Percentiles rank a stretch among this genome's conserved stretches.
phyloP scores from a whole-genome alignment of 2,329 filamentous ascomycete genomes.

The Neonectria ditissima region DNA sequence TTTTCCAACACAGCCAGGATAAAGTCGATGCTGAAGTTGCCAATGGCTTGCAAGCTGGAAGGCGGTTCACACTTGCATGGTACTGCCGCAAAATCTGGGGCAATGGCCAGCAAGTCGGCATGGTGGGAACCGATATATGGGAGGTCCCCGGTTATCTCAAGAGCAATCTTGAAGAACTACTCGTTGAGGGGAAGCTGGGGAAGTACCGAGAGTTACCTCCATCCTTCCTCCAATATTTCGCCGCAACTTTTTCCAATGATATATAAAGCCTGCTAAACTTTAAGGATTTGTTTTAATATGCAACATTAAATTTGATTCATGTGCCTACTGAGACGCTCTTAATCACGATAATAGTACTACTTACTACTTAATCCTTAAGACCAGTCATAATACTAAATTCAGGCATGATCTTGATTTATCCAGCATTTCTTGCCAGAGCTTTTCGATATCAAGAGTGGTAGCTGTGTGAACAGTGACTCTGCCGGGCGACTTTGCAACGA shows the following conservation, averaged over 20 bases:
- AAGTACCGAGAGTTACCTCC: conserved; percentile 7
- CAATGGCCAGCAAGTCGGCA: background rate
- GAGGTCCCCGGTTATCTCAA: conserved; percentile 3
- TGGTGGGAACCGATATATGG: conserved; percentile 17
- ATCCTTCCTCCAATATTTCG: background rate
- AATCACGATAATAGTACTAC: too few species aligned
- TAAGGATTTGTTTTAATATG: too few species aligned
- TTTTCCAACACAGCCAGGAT: background rate
- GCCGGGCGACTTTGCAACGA: too few species aligned
- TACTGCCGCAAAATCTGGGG: conserved; percentile 20
- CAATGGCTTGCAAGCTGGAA: background rate
- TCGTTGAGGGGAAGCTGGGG: conserved; percentile 1
- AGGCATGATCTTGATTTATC: too few species aligned
- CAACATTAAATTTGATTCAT: too few species aligned
- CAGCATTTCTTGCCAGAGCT: too few species aligned
- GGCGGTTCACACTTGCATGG: background rate
- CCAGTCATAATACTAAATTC: too few species aligned
- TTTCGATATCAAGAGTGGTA: too few species aligned
- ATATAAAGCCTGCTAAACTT: too few species aligned
- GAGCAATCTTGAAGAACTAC: background rate
- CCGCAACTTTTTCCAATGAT: background rate
- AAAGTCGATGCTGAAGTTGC: conserved; percentile 9
- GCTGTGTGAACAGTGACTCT: too few species aligned
- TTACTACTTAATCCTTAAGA: too few species aligned
- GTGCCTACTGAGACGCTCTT: too few species aligned